Conservation (phyloP, 139 green algal genomes). For the Eudorina sp. region DNA sequence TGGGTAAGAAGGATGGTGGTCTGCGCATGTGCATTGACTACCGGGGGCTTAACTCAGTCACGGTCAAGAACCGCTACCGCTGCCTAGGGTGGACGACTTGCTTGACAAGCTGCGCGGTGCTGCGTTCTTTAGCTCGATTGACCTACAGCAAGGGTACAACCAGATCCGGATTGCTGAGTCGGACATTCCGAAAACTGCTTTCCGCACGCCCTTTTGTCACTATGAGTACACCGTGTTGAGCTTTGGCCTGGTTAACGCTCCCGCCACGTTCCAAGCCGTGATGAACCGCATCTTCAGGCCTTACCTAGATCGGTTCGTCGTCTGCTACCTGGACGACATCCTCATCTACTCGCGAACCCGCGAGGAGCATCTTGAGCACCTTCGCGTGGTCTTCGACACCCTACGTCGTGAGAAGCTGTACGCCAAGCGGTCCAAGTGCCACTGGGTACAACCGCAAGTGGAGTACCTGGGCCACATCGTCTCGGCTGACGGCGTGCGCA, state of each 20-base stretch:
- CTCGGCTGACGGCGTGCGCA: background rate
- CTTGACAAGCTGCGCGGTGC: background rate
- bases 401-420: background rate
- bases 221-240: conserved; percentile 59
- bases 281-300: conserved; percentile 65
- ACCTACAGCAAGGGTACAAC: conserved; percentile 16
- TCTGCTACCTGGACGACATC: conserved; percentile 67
- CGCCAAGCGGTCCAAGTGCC: background rate
- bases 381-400: background rate
- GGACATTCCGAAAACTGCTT: conserved; percentile 18
- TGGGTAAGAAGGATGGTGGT: conserved; percentile 47
- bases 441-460: background rate
- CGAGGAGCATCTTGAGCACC: background rate
- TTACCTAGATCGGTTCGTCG: background rate
- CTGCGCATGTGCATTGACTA: conserved; percentile 52
- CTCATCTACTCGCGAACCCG: conserved; percentile 55
- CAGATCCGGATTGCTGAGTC: background rate
- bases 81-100: conserved; percentile 18
- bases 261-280: conserved; percentile 40
- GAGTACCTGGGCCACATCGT: background rate
- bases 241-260: conserved; percentile 47
- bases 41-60: conserved; percentile 33
- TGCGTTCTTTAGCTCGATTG: background rate
- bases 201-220: conserved; percentile 54
- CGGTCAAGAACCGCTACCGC: conserved; percentile 47